A percentile compares a stretch with the other conserved stretches of the same genome.
Evolutionary conservation across 1,284 basidiomycete genomes (phyloP).

Genomic region (Ustilago trichophora): DNA sequence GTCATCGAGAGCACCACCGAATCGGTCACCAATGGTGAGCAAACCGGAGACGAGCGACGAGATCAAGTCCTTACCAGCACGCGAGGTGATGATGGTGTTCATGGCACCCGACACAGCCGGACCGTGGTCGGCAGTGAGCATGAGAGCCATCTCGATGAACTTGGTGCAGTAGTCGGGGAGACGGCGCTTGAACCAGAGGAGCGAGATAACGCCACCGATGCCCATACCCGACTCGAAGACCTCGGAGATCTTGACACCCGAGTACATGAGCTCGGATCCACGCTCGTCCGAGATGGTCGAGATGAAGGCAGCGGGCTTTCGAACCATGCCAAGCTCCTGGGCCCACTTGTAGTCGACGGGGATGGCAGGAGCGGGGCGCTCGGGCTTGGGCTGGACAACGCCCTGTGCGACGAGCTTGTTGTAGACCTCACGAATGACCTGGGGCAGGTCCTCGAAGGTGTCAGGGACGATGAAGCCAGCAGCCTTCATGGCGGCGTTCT

Average conservation of each 20-base stretch:
- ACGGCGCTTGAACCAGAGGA: slow-evolving; percentile 98
- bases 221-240: slow-evolving; percentile 76
- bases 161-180: slow-evolving; percentile 66
- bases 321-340: slow-evolving; percentile 92
- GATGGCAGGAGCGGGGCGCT: slow-evolving; percentile 91
- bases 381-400: slow-evolving; percentile 76
- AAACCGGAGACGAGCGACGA: slow-evolving; percentile 95
- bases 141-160: slow-evolving; percentile 98
- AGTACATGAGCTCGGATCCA: slow-evolving; percentile 96
- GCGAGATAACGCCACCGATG: slow-evolving; percentile 92
- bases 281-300: slow-evolving; percentile 99
- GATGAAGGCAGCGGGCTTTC: slow-evolving; percentile 99
- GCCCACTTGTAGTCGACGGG: slow-evolving; percentile 99
- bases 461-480: slow-evolving; percentile 97
- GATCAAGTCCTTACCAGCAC: slow-evolving; percentile 98
- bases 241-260: slow-evolving; percentile 98
- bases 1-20: slow-evolving; percentile 99
- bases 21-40: slow-evolving; percentile 95
- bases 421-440: slow-evolving; percentile 84
- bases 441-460: slow-evolving; percentile 95
- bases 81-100: slow-evolving; percentile 99
- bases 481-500: slow-evolving; percentile 93
- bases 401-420: slow-evolving; percentile 80
- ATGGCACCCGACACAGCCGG: slow-evolving; percentile 80
- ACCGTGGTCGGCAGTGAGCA: slow-evolving; percentile 96